Percentiles rank a stretch among this genome's conserved stretches.
These are phyloP conservation scores for Scheffersomyces insectosa DNA, from an alignment of 1,139 yeast species.

Conservation along the genomic window DNA sequence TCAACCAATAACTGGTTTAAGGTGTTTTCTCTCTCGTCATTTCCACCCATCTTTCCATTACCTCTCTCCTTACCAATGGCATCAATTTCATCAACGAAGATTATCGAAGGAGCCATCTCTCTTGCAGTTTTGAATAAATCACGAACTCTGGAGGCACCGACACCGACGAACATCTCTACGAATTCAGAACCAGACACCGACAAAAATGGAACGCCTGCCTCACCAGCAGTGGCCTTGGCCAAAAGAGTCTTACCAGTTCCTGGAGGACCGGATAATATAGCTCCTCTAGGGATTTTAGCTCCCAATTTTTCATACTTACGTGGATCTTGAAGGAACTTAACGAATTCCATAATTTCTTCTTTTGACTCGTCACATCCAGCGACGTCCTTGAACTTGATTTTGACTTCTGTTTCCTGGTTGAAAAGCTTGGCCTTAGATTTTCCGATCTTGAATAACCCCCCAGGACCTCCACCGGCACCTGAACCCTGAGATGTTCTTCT, in stretches of 20 bases:
- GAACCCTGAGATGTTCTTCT: slow-evolving; percentile 53
- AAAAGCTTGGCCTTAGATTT: slow-evolving; percentile 70
- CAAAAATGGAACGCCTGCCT: slow-evolving; percentile 79
- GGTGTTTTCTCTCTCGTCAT: slow-evolving; percentile 81
- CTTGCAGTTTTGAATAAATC: slow-evolving; percentile 79
- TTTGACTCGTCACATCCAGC: slow-evolving; percentile 86
- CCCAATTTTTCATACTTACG: slow-evolving; percentile 73
- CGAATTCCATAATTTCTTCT: slow-evolving; percentile 85
- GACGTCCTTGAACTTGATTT: slow-evolving; percentile 73
- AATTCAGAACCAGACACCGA: slow-evolving; percentile 84
- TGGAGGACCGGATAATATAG: slow-evolving; percentile 80
- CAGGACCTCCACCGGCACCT: slow-evolving; percentile 48
- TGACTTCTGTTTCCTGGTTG: slow-evolving; percentile 70
- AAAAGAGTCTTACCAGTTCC: slow-evolving; percentile 84
- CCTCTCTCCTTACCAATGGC: slow-evolving; percentile 83
- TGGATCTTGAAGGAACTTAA: slow-evolving; percentile 74
- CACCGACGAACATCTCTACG: slow-evolving; percentile 83
- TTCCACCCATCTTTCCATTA: slow-evolving; percentile 58
- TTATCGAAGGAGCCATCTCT: slow-evolving; percentile 77
- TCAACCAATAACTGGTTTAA: slow-evolving; percentile 77
- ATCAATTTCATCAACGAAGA: slow-evolving; percentile 82
- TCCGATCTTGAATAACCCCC: slow-evolving; percentile 64
- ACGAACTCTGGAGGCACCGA: slow-evolving; percentile 81
- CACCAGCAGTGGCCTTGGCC: slow-evolving; percentile 86
- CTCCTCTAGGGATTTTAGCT: slow-evolving; percentile 84